Conservation (phyloP, 805 yeast genomes). For the Kuraishia capsulata region DNA sequence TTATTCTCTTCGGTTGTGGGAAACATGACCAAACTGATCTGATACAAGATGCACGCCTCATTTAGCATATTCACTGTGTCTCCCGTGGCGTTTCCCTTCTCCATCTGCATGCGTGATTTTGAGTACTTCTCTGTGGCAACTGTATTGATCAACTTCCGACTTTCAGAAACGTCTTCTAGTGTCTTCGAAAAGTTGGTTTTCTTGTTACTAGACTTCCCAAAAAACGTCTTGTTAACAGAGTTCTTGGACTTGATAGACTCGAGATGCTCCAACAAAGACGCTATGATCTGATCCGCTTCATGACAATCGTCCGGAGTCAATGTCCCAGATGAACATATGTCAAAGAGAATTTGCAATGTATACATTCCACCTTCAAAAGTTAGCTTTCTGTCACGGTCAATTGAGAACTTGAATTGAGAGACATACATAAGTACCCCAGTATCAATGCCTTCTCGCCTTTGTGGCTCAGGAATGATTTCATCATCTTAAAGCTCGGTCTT, state of each 20-base stretch:
- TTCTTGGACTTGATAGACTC: background rate
- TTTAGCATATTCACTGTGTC: conserved; percentile 8
- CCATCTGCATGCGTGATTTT: conserved; percentile 6
- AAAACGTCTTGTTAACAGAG: background rate
- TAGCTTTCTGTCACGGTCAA: too few relatives aligned
- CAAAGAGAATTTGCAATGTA: conserved; percentile 1
- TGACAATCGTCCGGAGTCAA: background rate
- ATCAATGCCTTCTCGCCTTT: background rate
- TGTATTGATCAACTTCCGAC: conserved; percentile 8
- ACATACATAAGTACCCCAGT: background rate
- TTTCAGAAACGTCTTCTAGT: conserved; percentile 6
- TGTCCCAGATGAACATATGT: background rate
- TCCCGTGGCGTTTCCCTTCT: conserved; percentile 6
- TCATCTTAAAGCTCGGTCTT: background rate
- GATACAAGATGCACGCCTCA: conserved; percentile 9
- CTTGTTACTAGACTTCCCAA: background rate
- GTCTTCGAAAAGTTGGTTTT: conserved; percentile 4
- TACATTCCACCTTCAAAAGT: conserved; percentile 1
- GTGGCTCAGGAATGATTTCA: background rate
- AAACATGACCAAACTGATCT: conserved; percentile 8
- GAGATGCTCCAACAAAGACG: background rate
- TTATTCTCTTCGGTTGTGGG: conserved; percentile 5
- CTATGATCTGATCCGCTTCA: background rate
- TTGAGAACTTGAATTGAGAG: background rate
- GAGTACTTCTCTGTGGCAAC: conserved; percentile 8